phyloP scores from a whole-genome alignment of 352 stramenopile genomes.

The Lagenidium sp. region DNA sequence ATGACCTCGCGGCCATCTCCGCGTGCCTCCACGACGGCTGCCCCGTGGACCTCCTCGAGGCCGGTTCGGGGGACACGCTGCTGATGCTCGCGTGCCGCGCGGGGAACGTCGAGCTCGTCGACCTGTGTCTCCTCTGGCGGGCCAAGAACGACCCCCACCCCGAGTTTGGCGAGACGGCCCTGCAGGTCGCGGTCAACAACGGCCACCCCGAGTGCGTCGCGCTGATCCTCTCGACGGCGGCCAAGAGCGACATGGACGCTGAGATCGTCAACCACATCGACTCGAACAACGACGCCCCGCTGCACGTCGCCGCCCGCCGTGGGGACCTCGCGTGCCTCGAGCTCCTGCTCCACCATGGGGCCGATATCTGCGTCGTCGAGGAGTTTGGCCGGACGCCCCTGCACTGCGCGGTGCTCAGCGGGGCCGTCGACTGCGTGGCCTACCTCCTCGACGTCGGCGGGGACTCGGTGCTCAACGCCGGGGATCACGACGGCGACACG shows the following conservation, averaged over 20 bases:
- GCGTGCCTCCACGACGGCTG: constrained; percentile 51
- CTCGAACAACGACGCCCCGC: constrained; percentile 63
- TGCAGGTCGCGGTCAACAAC: constrained; percentile 67
- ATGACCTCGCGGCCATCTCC: constrained; percentile 29
- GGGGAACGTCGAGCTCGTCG: constrained; percentile 50
- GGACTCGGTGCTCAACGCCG: constrained; percentile 71
- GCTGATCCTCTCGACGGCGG: constrained; percentile 57
- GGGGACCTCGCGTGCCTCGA: constrained; percentile 68
- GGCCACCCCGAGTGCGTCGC: constrained; percentile 46
- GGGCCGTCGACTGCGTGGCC: constrained; percentile 54
- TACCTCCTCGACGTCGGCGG: constrained; percentile 81
- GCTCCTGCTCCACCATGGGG: constrained; percentile 65
- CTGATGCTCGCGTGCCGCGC: constrained; percentile 69
- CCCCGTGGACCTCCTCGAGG: constrained; percentile 69
- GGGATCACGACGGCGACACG: constrained; percentile 67
- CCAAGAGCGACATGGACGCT: constrained; percentile 80
- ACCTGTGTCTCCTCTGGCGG: constrained; percentile 60
- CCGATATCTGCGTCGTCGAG: constrained; percentile 77
- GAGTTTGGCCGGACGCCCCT: constrained; percentile 73
- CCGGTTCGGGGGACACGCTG: constrained; percentile 59
- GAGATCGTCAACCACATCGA: constrained; percentile 86
- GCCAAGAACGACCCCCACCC: constrained; percentile 84
- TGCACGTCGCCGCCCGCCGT: constrained; percentile 64
- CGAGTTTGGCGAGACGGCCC: constrained; percentile 74
- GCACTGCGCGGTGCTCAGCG: constrained; percentile 58